Conservation (phyloP, 78 protist genomes). For the Pigoraptor vietnamica region DNA sequence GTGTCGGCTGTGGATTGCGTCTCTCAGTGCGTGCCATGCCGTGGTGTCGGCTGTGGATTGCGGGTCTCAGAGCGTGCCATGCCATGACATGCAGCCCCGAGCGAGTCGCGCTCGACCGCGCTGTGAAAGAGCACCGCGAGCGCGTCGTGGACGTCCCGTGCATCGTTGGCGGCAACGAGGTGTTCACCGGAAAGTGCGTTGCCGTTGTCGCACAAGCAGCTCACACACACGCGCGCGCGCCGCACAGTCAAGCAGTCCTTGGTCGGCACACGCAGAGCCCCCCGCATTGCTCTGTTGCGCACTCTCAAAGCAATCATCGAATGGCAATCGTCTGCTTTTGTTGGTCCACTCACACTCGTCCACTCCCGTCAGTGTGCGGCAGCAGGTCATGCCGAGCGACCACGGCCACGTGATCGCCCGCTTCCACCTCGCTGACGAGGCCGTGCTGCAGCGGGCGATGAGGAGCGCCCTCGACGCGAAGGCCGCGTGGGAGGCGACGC, state of each 20-base stretch:
- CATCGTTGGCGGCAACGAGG: slow-evolving; percentile 58
- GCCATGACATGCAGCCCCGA: not conserved
- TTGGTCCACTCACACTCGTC: not conserved
- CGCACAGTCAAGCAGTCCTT: not conserved
- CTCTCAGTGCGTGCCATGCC: too few species aligned
- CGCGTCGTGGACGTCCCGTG: slow-evolving; percentile 52
- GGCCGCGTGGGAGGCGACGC: slow-evolving; percentile 49
- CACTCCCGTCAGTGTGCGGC: not conserved
- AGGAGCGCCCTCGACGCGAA: slow-evolving; percentile 15
- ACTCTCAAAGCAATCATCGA: not conserved
- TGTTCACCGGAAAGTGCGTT: slow-evolving; percentile 43
- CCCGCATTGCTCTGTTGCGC: too few species aligned
- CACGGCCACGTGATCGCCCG: slow-evolving; percentile 9
- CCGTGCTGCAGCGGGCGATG: slow-evolving; percentile 13
- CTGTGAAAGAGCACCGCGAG: not conserved
- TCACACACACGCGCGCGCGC: slow-evolving; percentile 17
- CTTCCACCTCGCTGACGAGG: slow-evolving; percentile 10
- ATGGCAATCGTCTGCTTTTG: not conserved
- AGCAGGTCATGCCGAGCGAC: slow-evolving; percentile 9
- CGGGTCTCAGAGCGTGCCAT: not conserved
- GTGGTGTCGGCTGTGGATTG: too few species aligned
- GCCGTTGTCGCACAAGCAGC: not conserved
- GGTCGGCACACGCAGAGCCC: too few species aligned
- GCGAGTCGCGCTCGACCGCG: not conserved
- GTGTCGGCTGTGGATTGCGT: too few species aligned